These are phyloP conservation scores for Pseudocercospora musae DNA, from an alignment of 2,329 filamentous ascomycete species.

Conservation along the genomic window DNA sequence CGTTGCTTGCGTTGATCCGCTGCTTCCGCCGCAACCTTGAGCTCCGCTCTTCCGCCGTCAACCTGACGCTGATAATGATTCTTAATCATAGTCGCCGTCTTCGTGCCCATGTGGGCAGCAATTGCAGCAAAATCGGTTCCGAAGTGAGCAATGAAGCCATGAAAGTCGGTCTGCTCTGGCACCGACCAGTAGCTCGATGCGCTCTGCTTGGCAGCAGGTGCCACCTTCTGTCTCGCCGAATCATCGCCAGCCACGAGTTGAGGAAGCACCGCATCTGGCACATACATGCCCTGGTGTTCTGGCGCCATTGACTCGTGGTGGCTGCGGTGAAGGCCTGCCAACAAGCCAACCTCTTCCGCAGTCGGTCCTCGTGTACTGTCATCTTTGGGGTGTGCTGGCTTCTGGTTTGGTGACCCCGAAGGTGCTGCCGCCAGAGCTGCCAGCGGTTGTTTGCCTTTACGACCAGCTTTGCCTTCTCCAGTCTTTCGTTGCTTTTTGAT, in stretches of 20 bases:
- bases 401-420: constrained; percentile 33
- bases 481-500: constrained; percentile 31
- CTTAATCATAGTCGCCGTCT: constrained; percentile 80
- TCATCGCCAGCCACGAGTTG: constrained; percentile 21
- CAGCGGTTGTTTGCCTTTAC: constrained; percentile 42
- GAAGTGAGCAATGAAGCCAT: constrained; percentile 67
- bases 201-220: constrained; percentile 28
- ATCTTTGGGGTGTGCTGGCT: constrained; percentile 27
- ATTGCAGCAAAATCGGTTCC: constrained; percentile 76
- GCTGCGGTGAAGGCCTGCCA: constrained; percentile 30
- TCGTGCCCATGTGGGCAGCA: constrained; percentile 75
- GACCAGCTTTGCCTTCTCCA: constrained; percentile 35
- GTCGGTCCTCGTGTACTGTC: constrained; percentile 26
- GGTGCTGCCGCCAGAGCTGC: constrained; percentile 34
- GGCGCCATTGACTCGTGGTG: constrained; percentile 18
- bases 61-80: constrained; percentile 50
- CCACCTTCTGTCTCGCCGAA: constrained; percentile 21
- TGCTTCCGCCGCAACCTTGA: constrained; percentile 41
- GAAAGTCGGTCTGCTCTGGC: constrained; percentile 74
- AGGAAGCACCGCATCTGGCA: constrained; percentile 9
- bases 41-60: constrained; percentile 42
- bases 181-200: constrained; percentile 83
- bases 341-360: constrained; percentile 33
- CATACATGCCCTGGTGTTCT: constrained; percentile 23
- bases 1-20: constrained; percentile 42